Evolutionary conservation across 352 stramenopile genomes (phyloP), one percentile per base, ranked within the genome.

Genomic region (Peronospora belbahrii): DNA sequence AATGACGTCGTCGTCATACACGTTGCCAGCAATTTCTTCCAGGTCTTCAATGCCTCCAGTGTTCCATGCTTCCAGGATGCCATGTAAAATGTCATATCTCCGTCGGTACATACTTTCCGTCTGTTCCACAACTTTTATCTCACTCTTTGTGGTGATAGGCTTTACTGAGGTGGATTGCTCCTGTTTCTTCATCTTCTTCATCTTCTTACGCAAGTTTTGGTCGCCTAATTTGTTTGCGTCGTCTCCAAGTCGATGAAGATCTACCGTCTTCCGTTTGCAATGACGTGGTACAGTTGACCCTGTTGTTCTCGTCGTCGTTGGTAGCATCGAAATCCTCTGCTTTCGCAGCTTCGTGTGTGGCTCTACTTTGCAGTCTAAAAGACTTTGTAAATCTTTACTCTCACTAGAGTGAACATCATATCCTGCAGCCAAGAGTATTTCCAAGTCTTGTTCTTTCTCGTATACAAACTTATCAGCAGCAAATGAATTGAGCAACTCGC

Each of bases 1-100:
- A 31, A 63, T 85, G 35, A 88, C 72, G 32, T 88, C 72, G 25
- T 71, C 23, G 48, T 86, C 72, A 52, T 88, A 88, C 32, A 88
- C 77, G 17, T 68, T 75, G 46, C 79, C 70, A 13, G 77, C 77
- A 30, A 88, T 86, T 56, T 88, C 77, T 43, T 88, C 77, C 56
- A 88, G 69, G 52, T 88, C 77, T 56, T 88, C 77, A 28, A 88
- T 84, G 47, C 69, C 77, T 38, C 77, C 77, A 2, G 77, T 88
- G 63, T 88, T 88, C 77, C 77, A 88, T 14, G 77, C 74, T 44
- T 86, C 74, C 24, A 86, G 42, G 24, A 88, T 88, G 22, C 70
- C 72, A 41, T 88, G 72, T 45, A 88, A 25, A 7, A 86, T 85
- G 43, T 86, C 72, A 47, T 84, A 84, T 37, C 77, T 71, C 36